A percentile compares a stretch with the other conserved stretches of the same genome.
phyloP scores from a whole-genome alignment of 2,329 filamentous ascomycete species.

The Stagonosporopsis vannaccii region DNA sequence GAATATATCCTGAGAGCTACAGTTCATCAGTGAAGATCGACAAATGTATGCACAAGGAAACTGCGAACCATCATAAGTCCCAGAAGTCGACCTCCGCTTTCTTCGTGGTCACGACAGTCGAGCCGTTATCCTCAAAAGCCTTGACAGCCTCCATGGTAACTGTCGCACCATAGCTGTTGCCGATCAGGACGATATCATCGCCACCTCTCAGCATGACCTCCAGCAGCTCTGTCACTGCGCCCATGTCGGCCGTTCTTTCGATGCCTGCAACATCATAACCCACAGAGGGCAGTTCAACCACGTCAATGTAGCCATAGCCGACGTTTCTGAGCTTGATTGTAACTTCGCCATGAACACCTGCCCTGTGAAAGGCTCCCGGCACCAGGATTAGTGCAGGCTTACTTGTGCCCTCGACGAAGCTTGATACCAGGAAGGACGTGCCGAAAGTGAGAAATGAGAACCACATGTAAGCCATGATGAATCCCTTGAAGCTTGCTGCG shows the following conservation, averaged over 20 bases:
- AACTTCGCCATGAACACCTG: conserved; percentile 29
- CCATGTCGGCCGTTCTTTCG: conserved; percentile 28
- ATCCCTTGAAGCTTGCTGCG: neutral
- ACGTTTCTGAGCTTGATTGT: conserved; percentile 14
- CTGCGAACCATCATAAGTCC: conserved; percentile 26
- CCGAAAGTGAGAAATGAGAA: neutral
- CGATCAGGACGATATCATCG: conserved; percentile 35
- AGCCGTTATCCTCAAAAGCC: conserved; percentile 14
- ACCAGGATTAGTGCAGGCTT: conserved; percentile 23
- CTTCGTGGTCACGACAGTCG: neutral
- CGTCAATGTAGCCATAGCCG: conserved; percentile 23
- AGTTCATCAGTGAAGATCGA: neutral
- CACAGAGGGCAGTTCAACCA: conserved; percentile 35
- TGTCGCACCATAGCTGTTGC: conserved; percentile 39
- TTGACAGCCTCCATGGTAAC: conserved; percentile 38
- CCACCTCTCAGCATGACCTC: conserved; percentile 18
- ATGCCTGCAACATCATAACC: conserved; percentile 12
- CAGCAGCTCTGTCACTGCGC: conserved; percentile 22
- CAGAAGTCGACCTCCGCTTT: conserved; percentile 22
- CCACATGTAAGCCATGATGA: neutral
- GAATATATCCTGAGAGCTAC: conserved; percentile 32
- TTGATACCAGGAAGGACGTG: neutral
- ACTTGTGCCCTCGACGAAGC: neutral
- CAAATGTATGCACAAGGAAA: too few relatives aligned
- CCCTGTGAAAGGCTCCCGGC: conserved; percentile 31